These are phyloP conservation scores for Glaciozyma martinii DNA, from an alignment of 768 basidiomycete genomes.

Conservation along the genomic window DNA sequence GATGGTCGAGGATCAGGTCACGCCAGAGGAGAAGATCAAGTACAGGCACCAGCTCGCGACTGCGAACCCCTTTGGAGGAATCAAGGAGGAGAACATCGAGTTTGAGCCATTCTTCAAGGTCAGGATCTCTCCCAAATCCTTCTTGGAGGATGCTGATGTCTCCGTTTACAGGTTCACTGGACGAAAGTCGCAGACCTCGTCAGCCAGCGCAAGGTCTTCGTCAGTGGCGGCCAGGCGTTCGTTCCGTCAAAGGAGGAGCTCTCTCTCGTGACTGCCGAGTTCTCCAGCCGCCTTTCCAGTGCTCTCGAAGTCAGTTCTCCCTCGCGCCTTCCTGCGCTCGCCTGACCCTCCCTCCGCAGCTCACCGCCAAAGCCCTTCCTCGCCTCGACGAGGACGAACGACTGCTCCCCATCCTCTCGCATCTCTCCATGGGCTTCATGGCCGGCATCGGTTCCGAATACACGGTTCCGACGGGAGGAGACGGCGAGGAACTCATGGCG, in stretches of 20 bases:
- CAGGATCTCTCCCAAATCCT: background rate
- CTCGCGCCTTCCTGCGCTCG: background rate
- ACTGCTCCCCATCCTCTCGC: constrained; percentile 74
- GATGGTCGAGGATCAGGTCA: constrained; percentile 46
- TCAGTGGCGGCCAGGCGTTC: constrained; percentile 77
- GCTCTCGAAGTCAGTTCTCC: constrained; percentile 59
- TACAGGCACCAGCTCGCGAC: constrained; percentile 49
- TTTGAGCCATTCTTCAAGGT: constrained; percentile 72
- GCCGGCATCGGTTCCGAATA: constrained; percentile 83
- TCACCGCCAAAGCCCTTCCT: constrained; percentile 75
- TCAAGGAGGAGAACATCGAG: constrained; percentile 42
- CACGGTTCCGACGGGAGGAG: constrained; percentile 49
- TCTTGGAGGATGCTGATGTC: background rate
- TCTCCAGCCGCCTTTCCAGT: constrained; percentile 59
- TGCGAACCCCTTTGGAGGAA: constrained; percentile 41
- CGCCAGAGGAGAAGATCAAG: constrained; percentile 49
- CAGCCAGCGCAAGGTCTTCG: constrained; percentile 64
- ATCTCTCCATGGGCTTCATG: constrained; percentile 87
- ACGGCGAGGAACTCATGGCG: constrained; percentile 65
- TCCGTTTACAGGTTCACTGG: constrained; percentile 73
- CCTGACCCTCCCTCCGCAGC: constrained; percentile 43
- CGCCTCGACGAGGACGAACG: constrained; percentile 91
- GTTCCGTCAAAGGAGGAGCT: constrained; percentile 52
- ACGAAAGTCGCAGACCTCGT: constrained; percentile 88
- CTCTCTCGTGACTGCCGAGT: constrained; percentile 80